Evolutionary conservation across 2,329 filamentous ascomycete genomes (phyloP), one percentile per base, ranked within the genome.

Genomic region (Alternaria gaisen): DNA sequence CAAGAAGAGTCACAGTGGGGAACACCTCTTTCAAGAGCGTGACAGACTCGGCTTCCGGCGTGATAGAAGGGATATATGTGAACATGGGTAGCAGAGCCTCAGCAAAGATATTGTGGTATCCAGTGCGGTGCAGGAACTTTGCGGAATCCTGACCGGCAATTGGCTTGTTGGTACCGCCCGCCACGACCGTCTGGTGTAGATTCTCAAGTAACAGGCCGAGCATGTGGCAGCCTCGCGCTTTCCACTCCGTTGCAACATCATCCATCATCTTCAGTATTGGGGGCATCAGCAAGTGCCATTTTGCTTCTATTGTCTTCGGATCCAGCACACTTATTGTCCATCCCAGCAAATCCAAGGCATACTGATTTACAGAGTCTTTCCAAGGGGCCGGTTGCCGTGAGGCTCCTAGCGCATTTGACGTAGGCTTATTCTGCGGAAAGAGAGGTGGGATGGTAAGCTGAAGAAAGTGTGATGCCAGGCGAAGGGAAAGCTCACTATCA

Each of bases 51-150:
- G 83, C 74, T 70, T 92, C 90, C 0, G 91, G 88, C 0, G 92
- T 97, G 42, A 97, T 81, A 12, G 85, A 87, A 0, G 94, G 94
- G 6, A 97, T 83, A 69, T 88, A 91, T 8, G 90, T 84, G n/a
- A 97, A 84, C 36, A 89, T 88, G 0, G 92, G 91, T 65, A 89
- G 85, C 2, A 92, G 79, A 3, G 89, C 86, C 20, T 92, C 86
- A 70, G 90, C 85, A 62, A 94, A 90, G 26, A 94, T 85, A 14
- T 84, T 80, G 22, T 84, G 85, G 8, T 94, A 85, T 1, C 91
- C 46, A 83, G 82, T 12, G 76, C 77, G 44, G 12, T 53, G 53
- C 28, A 94, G 82, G 2, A 90, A 81, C 5, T 77, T 72, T 1
- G 79, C 64, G 0, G 87, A 84, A 43, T 87, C 36, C 14, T 51